phyloP scores from a whole-genome alignment of 2,329 filamentous ascomycete species.

The Aspergillus niger region DNA sequence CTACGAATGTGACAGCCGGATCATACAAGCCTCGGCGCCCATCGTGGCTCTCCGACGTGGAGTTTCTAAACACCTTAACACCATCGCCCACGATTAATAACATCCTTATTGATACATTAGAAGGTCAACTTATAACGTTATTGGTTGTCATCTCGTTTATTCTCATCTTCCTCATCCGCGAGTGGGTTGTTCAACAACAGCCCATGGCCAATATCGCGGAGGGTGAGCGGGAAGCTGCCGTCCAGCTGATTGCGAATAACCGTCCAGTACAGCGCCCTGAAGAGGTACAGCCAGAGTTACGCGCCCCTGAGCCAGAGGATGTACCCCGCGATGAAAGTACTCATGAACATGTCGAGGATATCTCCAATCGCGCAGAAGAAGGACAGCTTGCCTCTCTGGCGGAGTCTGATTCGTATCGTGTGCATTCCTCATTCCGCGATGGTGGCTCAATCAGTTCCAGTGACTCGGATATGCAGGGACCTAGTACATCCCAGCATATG shows the following conservation, averaged over 20 bases:
- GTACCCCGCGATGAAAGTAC: conserved; percentile 1
- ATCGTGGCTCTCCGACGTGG: conserved; percentile 61
- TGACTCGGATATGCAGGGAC: conserved; percentile 3
- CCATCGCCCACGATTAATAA: conserved; percentile 72
- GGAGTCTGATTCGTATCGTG: conserved; percentile 14
- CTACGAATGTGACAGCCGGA: conserved; percentile 30
- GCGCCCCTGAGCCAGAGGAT: conserved; percentile 17
- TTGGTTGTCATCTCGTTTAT: conserved; percentile 93
- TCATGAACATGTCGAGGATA: conserved; percentile 15
- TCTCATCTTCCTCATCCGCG: conserved; percentile 90
- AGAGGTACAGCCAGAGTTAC: conserved; percentile 16
- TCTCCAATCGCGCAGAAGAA: conserved; percentile 11
- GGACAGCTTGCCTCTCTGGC: conserved; percentile 9
- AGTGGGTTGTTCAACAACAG: conserved; percentile 98
- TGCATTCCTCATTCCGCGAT: conserved; percentile 7
- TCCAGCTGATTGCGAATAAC: conserved; percentile 47
- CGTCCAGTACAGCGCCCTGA: conserved; percentile 29
- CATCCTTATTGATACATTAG: conserved; percentile 76
- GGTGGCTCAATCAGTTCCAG: conserved; percentile 1
- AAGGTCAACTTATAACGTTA: conserved; percentile 91
- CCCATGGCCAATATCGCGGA: conserved; percentile 82
- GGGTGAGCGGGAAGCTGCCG: conserved; percentile 52
- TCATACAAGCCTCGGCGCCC: conserved; percentile 41
- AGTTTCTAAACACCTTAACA: conserved; percentile 60
- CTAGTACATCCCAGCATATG: not conserved